Base-by-base conservation (phyloP, 352 stramenopile species). In the Albugo laibachii region DNA sequence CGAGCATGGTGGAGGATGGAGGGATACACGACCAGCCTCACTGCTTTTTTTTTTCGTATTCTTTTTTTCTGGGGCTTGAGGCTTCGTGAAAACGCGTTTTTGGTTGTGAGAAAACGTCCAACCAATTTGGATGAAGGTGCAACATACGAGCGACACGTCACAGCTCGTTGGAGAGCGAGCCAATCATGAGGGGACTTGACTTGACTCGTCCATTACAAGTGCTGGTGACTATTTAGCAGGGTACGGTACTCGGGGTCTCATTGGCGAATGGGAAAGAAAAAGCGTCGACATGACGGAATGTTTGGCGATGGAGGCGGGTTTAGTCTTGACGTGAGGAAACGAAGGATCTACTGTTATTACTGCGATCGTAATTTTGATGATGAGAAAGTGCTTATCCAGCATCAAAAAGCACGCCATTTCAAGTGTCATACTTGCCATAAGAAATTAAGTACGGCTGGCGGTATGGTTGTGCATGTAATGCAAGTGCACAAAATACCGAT, bases 331-430 rank as follows among this genome's bases (percentile, higher is more conserved):
- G n/a, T n/a, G 24, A 8, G 24, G 59, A 65, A 52, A 43, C 57
- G 65, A 24, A 79, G 75, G 48, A 89, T 93, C 56, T 92, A 72
- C 62, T 95, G 84, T 67, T 95, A 93, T 62, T 95, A 95, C 66
- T 95, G 84, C 60, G 83, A 94, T 50, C 70, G 84, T 41, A 66
- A 76, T 40, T 95, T 95, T 41, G 80, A 93, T 19, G 78, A 94
- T 56, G 84, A 95, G 58, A 89, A 88, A 52, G 73, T 89, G 19
- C 50, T 95, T 43, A 93, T 95, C 52, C 74, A 93, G 66, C 84
- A 95, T 59, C 84, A 95, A 63, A 95, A 95, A 56, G 77, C 76
- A 51, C 79, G 81, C 8, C 84, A 95, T 51, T 94, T 95, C 66
- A 92, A 92, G 61, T 95, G 83, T 59, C 71, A 80, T 34, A 66